These are phyloP conservation scores for Scytalidium sp. DNA, from an alignment of 2,329 filamentous ascomycete genomes.

Conservation along the genomic window DNA sequence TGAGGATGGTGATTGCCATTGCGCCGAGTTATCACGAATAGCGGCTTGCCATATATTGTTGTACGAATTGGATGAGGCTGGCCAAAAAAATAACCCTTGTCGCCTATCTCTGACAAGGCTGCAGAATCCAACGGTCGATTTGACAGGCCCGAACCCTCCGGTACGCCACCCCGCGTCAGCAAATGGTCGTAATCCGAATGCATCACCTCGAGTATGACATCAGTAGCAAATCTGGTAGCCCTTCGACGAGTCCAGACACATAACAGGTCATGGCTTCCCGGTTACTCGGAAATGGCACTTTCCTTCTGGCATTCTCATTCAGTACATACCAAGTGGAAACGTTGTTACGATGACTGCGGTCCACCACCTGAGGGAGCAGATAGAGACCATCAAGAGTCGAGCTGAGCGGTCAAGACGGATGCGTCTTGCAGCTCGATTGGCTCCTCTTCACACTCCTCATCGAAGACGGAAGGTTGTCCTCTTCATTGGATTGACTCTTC, in stretches of 20 bases:
- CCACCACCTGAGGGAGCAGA: neutral
- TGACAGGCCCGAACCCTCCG: neutral
- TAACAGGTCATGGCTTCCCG: neutral
- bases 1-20: constrained; percentile 32
- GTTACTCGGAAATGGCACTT: neutral
- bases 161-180: neutral
- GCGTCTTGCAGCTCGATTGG: constrained; percentile 12
- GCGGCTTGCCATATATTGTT: neutral
- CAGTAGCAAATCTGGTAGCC: neutral
- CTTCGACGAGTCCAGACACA: neutral
- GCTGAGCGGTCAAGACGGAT: neutral
- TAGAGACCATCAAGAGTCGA: neutral
- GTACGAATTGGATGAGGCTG: neutral
- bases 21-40: neutral
- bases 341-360: neutral
- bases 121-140: neutral
- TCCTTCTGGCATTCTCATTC: neutral
- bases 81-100: neutral
- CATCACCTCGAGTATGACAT: neutral
- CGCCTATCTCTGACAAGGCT: neutral
- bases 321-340: neutral
- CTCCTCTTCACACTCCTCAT: constrained; percentile 21
- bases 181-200: neutral
- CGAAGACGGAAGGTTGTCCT: constrained; percentile 14
- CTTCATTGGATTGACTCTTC: constrained; percentile 12